Conservation (phyloP, 768 basidiomycete species). For the Boletus rubropictus region DNA sequence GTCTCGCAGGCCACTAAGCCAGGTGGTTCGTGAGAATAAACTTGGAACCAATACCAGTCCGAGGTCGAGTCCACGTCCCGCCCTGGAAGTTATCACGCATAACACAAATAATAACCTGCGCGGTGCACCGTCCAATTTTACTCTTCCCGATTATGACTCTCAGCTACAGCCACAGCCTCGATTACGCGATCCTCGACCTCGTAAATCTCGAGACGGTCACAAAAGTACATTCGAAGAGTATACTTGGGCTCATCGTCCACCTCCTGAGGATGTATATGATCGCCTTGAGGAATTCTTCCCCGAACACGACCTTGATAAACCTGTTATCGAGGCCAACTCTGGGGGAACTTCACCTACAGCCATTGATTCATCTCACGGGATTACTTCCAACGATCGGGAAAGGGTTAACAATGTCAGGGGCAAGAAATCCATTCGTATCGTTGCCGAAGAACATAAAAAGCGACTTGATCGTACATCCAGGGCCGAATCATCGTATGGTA, state of each 20-base stretch:
- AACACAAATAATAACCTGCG: slow-evolving; percentile 14
- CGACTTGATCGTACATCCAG: slow-evolving; percentile 66
- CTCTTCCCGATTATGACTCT: slow-evolving; percentile 15
- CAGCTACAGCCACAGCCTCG: slow-evolving; percentile 13
- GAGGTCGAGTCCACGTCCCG: slow-evolving; percentile 22
- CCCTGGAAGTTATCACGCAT: slow-evolving; percentile 29
- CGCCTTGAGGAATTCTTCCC: slow-evolving; percentile 94
- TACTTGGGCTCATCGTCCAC: slow-evolving; percentile 87
- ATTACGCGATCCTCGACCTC: slow-evolving; percentile 17
- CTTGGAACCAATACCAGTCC: slow-evolving; percentile 12
- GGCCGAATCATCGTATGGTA: slow-evolving; percentile 46
- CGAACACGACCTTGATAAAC: slow-evolving; percentile 91
- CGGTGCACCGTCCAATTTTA: slow-evolving; percentile 14
- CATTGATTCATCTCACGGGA: slow-evolving; percentile 44
- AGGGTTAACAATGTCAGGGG: slow-evolving; percentile 47
- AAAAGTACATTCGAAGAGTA: slow-evolving; percentile 57
- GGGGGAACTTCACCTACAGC: slow-evolving; percentile 75
- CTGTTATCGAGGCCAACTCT: slow-evolving; percentile 82
- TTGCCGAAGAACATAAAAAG: slow-evolving; percentile 84
- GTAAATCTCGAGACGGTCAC: slow-evolving; percentile 27
- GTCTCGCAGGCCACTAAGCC: slow-evolving; percentile 31
- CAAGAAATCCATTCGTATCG: slow-evolving; percentile 89
- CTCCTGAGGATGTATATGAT: slow-evolving; percentile 89
- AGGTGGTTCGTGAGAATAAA: slow-evolving; percentile 21
- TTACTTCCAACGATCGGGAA: slow-evolving; percentile 30